Evolutionary conservation across 2,329 filamentous ascomycete genomes (phyloP).

Genomic region (Curvularia verruculosa): DNA sequence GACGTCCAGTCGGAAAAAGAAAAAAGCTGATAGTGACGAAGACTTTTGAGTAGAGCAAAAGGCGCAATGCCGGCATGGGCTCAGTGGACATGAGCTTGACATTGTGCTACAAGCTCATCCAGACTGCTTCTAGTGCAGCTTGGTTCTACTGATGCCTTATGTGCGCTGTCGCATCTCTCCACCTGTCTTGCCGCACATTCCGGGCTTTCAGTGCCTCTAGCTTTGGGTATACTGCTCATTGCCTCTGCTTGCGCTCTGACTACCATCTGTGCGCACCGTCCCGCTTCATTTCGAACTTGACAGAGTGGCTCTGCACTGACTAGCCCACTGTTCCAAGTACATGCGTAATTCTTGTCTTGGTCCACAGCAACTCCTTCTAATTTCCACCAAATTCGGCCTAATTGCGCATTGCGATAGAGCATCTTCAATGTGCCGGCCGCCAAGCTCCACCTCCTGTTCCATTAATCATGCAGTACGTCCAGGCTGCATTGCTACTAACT

Average conservation of each 20-base stretch:
- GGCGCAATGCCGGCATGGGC: background rate
- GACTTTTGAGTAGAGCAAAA: constrained; percentile 36
- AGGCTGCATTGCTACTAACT: background rate
- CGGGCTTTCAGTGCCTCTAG: background rate
- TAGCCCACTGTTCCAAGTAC: background rate
- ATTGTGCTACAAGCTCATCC: background rate
- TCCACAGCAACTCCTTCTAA: background rate
- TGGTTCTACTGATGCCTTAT: background rate
- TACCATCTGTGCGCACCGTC: background rate
- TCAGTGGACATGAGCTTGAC: background rate
- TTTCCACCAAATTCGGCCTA: background rate
- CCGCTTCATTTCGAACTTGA: too few relatives aligned
- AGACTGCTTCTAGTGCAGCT: background rate
- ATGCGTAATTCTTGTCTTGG: background rate
- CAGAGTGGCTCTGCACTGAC: background rate
- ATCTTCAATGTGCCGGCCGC: background rate
- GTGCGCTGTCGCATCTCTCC: background rate
- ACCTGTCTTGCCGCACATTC: background rate
- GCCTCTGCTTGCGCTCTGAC: background rate
- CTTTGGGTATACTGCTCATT: background rate
- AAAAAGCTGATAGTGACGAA: constrained; percentile 48
- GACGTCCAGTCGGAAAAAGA: constrained; percentile 43
- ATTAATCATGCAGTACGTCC: background rate
- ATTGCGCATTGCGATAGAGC: background rate
- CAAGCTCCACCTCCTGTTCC: background rate